phyloP scores from a whole-genome alignment of 2,329 filamentous ascomycete species.

The Pseudogymnoascus sp. region DNA sequence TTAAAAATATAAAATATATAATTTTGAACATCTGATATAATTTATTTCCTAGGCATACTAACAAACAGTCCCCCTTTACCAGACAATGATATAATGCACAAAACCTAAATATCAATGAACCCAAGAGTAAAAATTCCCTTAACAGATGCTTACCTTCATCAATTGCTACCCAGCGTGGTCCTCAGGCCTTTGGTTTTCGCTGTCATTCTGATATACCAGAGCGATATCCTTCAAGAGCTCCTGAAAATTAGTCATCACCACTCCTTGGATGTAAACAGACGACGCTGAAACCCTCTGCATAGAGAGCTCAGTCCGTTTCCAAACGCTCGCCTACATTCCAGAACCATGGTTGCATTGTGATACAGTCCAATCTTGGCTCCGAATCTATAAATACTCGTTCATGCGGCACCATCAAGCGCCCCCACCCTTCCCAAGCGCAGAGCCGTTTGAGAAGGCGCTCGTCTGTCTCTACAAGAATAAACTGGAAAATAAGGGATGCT shows the following conservation, averaged over 20 bases:
- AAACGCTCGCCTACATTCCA: neutral
- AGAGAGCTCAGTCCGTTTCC: neutral
- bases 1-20: neutral
- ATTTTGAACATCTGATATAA: neutral
- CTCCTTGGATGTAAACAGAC: neutral
- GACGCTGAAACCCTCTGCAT: neutral
- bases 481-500: neutral
- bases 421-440: neutral
- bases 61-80: neutral
- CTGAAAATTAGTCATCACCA: neutral
- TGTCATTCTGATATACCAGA: neutral
- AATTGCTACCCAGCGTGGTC: neutral
- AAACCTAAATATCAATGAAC: neutral
- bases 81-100: neutral
- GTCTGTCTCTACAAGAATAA: neutral
- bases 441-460: neutral
- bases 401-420: neutral
- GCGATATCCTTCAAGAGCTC: neutral
- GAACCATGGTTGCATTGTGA: neutral
- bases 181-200: neutral
- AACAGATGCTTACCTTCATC: neutral
- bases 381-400: conserved; percentile 8
- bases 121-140: neutral
- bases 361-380: neutral
- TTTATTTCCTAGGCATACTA: neutral